Conservation (phyloP, 2,329 filamentous ascomycete species). For the Bipolaris cookei region DNA sequence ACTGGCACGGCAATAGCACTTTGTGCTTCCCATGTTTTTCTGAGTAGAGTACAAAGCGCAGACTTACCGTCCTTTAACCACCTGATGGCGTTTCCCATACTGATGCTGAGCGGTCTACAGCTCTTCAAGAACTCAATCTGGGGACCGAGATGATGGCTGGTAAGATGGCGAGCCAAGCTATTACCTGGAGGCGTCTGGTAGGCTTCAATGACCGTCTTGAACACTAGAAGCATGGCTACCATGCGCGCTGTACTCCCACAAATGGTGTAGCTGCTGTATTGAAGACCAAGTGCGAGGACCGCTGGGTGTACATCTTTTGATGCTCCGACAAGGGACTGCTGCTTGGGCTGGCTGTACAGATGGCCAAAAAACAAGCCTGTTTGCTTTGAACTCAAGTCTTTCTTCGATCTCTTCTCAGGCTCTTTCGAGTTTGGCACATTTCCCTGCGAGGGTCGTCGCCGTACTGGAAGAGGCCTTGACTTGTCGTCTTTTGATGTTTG, state of each 20-base stretch:
- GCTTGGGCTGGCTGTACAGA: conserved; percentile 77
- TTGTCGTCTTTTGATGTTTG: conserved; percentile 44
- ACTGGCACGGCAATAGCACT: neutral
- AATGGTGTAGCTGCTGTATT: conserved; percentile 87
- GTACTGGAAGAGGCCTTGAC: conserved; percentile 40
- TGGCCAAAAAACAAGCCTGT: conserved; percentile 71
- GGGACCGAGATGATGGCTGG: conserved; percentile 86
- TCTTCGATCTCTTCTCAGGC: conserved; percentile 44
- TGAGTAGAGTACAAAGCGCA: neutral
- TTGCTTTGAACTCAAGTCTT: conserved; percentile 58
- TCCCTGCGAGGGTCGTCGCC: conserved; percentile 41
- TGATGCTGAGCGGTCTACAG: conserved; percentile 93
- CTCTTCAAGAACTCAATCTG: conserved; percentile 95
- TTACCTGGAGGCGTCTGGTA: conserved; percentile 87
- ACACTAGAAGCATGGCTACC: conserved; percentile 84
- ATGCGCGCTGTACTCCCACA: conserved; percentile 89
- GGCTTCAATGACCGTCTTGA: conserved; percentile 90
- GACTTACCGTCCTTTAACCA: conserved; percentile 76
- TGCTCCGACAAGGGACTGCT: conserved; percentile 63
- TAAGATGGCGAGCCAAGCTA: conserved; percentile 88
- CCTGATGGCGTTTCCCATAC: conserved; percentile 95
- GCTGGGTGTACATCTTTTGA: conserved; percentile 82
- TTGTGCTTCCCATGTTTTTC: neutral
- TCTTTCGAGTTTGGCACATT: conserved; percentile 39
- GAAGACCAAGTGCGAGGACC: conserved; percentile 82